Base-by-base conservation (phyloP, 306 rosid genomes). In the Lotus japonicus region DNA sequence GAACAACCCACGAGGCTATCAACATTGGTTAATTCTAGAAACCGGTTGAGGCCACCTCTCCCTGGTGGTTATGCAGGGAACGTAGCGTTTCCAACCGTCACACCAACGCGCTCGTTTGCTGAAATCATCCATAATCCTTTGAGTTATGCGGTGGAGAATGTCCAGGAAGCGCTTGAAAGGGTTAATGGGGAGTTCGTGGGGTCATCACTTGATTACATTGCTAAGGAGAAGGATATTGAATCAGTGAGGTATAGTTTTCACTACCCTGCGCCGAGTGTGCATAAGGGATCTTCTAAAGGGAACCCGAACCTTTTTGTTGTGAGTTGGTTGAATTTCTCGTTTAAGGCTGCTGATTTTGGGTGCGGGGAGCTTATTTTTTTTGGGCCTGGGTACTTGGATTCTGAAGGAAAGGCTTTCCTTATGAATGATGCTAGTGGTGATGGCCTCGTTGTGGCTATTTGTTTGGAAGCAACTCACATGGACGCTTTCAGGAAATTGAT, bases 391-490 rank as follows among this genome's bases (percentile, higher is more conserved):
- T 52, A 0, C 6, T 58, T 76, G 81, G 76, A 75, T 45, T 68
- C 84, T 2, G 84, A 79, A 43, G 87, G 87, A 11, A 83, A 79
- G 39, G 79, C 77, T 0, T 83, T 83, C 11, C 8, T 83, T 41
- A 2, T 72, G 60, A 68, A 62, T 16, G 17, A 61, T 13, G 21
- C 11, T 16, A 9, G 23, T 38, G 81, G 70, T 0, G 44, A 76
- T 72, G 84, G 79, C 4, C 0, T 72, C 6, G 1, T 28, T 41
- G 56, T 79, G 10, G 80, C 71, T 1, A 79, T 79, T 43, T 58
- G 48, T 64, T 76, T 83, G 64, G 74, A 67, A 0, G 21, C 72
- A 0, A 36, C 55, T 11, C 69, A 21, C 14, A 79, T 79, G 74
- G 68, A 72, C 56, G 55, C 35, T 13, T 83, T 83, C 49, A 79